Base-by-base conservation (phyloP, 208 protist species). In the Leishmania lainsoni region DNA sequence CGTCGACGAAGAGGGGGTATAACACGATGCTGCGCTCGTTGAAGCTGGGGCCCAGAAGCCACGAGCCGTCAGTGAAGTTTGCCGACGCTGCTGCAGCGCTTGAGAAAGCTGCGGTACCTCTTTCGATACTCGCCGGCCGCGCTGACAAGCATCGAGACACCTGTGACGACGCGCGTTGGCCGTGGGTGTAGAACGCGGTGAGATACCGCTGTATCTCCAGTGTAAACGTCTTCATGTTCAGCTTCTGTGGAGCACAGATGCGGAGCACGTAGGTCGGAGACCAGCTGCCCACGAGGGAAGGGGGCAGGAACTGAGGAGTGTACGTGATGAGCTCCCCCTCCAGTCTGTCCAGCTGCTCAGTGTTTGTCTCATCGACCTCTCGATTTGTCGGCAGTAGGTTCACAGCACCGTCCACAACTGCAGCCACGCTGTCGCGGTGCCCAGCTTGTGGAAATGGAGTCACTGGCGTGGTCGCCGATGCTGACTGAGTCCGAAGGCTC, bases 351-450 rank as follows among this genome's bases (percentile, higher is more conserved):
- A 98, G 85, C 89, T 95, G 88, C 32, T 78, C 65, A 66, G 84
- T 76, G 76, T 98, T 98, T 0, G 90, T 85, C 5, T n/a, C 75
- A 59, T 92, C 72, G 12, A 96, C 94, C 65, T 96, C 83, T 26
- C 61, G 56, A 75, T 98, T 98, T 8, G 94, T 98, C 3, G 94
- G 93, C n/a, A 98, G 86, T 0, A 98, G 81, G 68, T 93, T 94
- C 65, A 98, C 91, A 20, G 92, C 91, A 16, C 83, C 89, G 22
- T 90, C 83, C 3, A 95, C 89, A 39, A 90, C 91, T 10, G 78
- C 45, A 49, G 32, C 39, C 63, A 32, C 17, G 58, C 9, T 20
- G 45, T 59, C 73, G 66, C 17, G 48, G 68, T 35, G 26, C 66
- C 39, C 3, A 20, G 16, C 51, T 22, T 29, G 14, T 51, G 39